A percentile compares a stretch with the other conserved stretches of the same genome.
Evolutionary conservation across 306 rosid species (phyloP).

Genomic region (Cicer chorassanicum): DNA sequence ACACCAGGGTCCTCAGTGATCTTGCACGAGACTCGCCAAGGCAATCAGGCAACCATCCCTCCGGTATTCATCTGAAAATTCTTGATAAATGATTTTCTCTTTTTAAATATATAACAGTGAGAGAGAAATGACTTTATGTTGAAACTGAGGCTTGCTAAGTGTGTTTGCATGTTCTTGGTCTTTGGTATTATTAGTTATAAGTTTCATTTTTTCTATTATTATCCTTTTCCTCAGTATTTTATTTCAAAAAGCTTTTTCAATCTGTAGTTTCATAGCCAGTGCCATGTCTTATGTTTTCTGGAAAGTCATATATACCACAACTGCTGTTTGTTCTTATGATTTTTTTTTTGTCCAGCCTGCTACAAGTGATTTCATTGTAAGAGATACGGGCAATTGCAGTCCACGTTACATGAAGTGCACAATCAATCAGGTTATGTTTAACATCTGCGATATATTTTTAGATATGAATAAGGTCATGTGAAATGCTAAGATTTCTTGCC

Average conservation of each 20-base stretch:
- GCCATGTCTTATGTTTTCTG: slow-evolving; percentile 22
- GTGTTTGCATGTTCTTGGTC: slow-evolving; percentile 39
- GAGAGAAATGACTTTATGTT: slow-evolving; percentile 26
- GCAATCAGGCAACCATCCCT: slow-evolving; percentile 89
- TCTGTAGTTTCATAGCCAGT: slow-evolving; percentile 31
- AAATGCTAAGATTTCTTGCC: slow-evolving; percentile 29
- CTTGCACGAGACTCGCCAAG: slow-evolving; percentile 89
- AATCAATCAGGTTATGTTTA: slow-evolving; percentile 78
- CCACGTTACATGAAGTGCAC: slow-evolving; percentile 99
- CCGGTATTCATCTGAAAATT: slow-evolving; percentile 68
- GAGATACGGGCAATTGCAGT: slow-evolving; percentile 96
- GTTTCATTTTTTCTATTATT: slow-evolving; percentile 19
- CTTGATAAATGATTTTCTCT: neutral
- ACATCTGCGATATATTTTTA: slow-evolving; percentile 38
- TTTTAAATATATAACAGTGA: neutral
- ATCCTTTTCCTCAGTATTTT: slow-evolving; percentile 15
- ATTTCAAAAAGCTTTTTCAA: slow-evolving; percentile 4
- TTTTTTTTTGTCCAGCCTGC: slow-evolving; percentile 74
- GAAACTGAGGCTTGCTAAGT: slow-evolving; percentile 21
- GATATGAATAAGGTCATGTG: slow-evolving; percentile 19
- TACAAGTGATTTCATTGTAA: slow-evolving; percentile 83
- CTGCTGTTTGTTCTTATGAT: slow-evolving; percentile 36
- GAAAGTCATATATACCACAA: slow-evolving; percentile 32
- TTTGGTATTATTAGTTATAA: slow-evolving; percentile 34
- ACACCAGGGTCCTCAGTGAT: slow-evolving; percentile 78